A percentile compares a stretch with the other conserved stretches of the same genome.
These are phyloP conservation scores for Paramyrothecium roridum DNA, from an alignment of 2,329 filamentous ascomycete species.

Conservation along the genomic window DNA sequence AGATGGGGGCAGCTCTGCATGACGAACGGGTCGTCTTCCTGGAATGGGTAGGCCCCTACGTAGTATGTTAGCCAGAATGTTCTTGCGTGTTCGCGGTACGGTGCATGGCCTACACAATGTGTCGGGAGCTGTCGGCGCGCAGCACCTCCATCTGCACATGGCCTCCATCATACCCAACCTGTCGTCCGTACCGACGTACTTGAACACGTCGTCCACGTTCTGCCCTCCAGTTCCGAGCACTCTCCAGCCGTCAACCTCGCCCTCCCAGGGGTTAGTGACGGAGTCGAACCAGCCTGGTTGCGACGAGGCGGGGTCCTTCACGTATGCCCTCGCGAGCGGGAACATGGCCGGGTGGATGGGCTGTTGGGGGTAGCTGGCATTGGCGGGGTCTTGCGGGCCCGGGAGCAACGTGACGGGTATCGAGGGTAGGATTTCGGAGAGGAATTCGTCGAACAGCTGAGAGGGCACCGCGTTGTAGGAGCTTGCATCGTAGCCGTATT, in stretches of 20 bases:
- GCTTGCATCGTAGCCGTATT: conserved; percentile 86
- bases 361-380: conserved; percentile 86
- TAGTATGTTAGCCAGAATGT: conserved; percentile 8
- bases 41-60: conserved; percentile 93
- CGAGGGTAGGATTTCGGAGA: conserved; percentile 76
- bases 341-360: conserved; percentile 93
- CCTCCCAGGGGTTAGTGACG: conserved; percentile 92
- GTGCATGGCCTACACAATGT: conserved; percentile 70
- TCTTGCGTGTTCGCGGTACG: no score
- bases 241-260: conserved; percentile 85
- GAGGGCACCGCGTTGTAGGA: conserved; percentile 85
- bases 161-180: conserved; percentile 88
- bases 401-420: conserved; percentile 88
- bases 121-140: conserved; percentile 91
- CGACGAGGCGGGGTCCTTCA: conserved; percentile 37
- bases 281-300: conserved; percentile 76
- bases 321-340: conserved; percentile 68
- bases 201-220: conserved; percentile 89
- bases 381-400: conserved; percentile 81
- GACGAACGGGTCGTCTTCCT: conserved; percentile 89
- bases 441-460: conserved; percentile 77
- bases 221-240: conserved; percentile 86
- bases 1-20: conserved; percentile 83
- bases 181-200: conserved; percentile 79
- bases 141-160: conserved; percentile 88